Base-by-base conservation (phyloP, 108 stramenopile species). In the Schizochytrium sp. region DNA sequence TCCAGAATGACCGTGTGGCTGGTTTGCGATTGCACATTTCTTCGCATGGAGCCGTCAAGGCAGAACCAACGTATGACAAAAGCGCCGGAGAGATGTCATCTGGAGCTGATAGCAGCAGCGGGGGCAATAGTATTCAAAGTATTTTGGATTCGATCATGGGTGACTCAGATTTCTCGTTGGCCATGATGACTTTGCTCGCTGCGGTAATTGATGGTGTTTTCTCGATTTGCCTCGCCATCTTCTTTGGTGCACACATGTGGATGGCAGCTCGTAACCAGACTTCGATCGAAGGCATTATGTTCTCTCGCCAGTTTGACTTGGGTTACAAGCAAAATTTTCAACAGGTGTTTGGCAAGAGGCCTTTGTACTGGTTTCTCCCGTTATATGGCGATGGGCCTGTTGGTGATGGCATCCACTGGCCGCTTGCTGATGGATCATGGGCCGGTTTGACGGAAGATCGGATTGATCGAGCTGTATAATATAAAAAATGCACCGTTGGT, bases 321-420 rank as follows among this genome's bases (percentile, higher is more conserved):
- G n/a, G 28, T n/a, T n/a, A 38, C 10, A 38, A 5, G 45, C 28
- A 55, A 42, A 83, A 83, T 40, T 42, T 83, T 10, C 50, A 50
- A 13, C 53, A 49, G 15, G 76, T 83, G 28, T 83, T 83, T 83
- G 76, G 76, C 50, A 5, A 8, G 1, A 55, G 55, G 50, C 76
- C 50, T n/a, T 40, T 49, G 28, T 55, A 49, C 47, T 83, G 76
- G 76, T 83, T 49, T 49, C 76, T 83, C 28, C 76, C 76, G 0
- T 40, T 83, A n/a, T 83, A 83, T 53, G 76, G 76, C 76, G 53
- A 83, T 38, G 76, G 76, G 17, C 76, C 76, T 10, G 76, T 55
- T 40, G 76, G 76, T 5, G 76, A 83, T 53, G 76, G 76, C 76
- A 40, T 83, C n/a, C 76, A 83, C 53, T 83, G 76, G 76, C 76